These are phyloP conservation scores for Ceratocystis cacaofunesta DNA, from an alignment of 2,329 filamentous ascomycete species.

Conservation along the genomic window DNA sequence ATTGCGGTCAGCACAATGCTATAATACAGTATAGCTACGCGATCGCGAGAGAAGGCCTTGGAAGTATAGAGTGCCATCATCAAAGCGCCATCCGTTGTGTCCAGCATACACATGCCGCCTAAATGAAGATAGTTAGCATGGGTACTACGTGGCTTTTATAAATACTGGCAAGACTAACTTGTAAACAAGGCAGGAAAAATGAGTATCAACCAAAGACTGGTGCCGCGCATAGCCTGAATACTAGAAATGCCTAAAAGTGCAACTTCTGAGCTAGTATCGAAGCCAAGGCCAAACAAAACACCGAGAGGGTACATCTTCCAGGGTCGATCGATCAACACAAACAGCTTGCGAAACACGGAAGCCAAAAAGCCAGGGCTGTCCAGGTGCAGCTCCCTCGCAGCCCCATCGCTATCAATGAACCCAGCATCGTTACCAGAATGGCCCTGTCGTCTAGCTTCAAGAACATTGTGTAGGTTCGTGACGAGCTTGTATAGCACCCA, in stretches of 20 bases:
- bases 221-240: constrained; percentile 72
- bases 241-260: constrained; percentile 81
- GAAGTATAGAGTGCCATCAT: constrained; percentile 92
- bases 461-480: constrained; percentile 47
- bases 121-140: not conserved
- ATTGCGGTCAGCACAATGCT: constrained; percentile 73
- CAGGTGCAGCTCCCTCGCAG: constrained; percentile 44
- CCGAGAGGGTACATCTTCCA: constrained; percentile 97
- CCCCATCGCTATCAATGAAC: constrained; percentile 22
- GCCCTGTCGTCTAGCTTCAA: constrained; percentile 29
- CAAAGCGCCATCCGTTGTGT: constrained; percentile 81
- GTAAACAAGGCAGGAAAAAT: constrained; percentile 87
- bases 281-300: constrained; percentile 78
- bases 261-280: constrained; percentile 91
- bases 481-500: constrained; percentile 74
- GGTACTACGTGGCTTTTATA: not conserved
- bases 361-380: constrained; percentile 67
- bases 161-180: constrained; percentile 31
- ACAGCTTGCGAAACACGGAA: constrained; percentile 55
- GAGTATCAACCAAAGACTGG: constrained; percentile 83
- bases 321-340: constrained; percentile 56
- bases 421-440: constrained; percentile 21
- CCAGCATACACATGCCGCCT: constrained; percentile 89
- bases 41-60: constrained; percentile 60
- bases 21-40: constrained; percentile 86